Conservation (phyloP, 129 eudicot genomes). For the Tagetes patula region DNA sequence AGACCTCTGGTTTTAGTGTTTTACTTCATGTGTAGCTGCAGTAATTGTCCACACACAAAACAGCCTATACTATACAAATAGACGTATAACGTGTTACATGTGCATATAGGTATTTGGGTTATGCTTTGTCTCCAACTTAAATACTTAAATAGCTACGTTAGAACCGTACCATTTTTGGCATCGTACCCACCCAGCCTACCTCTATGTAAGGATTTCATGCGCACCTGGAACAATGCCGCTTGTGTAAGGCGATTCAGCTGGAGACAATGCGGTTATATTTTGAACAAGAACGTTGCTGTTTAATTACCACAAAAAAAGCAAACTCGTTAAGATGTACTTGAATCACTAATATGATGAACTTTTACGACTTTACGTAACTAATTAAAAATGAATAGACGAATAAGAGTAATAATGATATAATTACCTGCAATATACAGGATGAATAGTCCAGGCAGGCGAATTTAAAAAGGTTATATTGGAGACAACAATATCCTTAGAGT, state of each 20-base stretch:
- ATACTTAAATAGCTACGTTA: too few species aligned
- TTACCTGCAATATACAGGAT: slow-evolving; percentile 88
- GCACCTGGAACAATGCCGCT: slow-evolving; percentile 83
- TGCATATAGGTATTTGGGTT: too few species aligned
- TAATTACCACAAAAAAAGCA: slow-evolving; percentile 21
- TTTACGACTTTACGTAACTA: not conserved
- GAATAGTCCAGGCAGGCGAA: slow-evolving; percentile 77
- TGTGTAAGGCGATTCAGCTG: slow-evolving; percentile 71
- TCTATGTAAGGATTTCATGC: slow-evolving; percentile 5
- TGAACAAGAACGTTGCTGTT: slow-evolving; percentile 78
- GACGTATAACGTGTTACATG: too few species aligned
- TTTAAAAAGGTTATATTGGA: slow-evolving; percentile 84
- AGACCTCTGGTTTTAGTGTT: too few species aligned
- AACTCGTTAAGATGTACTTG: not conserved
- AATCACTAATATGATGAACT: not conserved
- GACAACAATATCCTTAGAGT: slow-evolving; percentile 60
- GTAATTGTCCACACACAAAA: too few species aligned
- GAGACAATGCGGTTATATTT: slow-evolving; percentile 64
- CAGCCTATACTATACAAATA: too few species aligned
- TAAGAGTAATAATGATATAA: not conserved
- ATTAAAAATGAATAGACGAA: not conserved
- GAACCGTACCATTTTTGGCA: not conserved
- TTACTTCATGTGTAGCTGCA: too few species aligned
- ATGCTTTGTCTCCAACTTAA: too few species aligned
- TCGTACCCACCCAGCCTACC: not conserved